Conservation (phyloP, 2,329 filamentous ascomycete species). For the Aspergillus novoparasiticus region DNA sequence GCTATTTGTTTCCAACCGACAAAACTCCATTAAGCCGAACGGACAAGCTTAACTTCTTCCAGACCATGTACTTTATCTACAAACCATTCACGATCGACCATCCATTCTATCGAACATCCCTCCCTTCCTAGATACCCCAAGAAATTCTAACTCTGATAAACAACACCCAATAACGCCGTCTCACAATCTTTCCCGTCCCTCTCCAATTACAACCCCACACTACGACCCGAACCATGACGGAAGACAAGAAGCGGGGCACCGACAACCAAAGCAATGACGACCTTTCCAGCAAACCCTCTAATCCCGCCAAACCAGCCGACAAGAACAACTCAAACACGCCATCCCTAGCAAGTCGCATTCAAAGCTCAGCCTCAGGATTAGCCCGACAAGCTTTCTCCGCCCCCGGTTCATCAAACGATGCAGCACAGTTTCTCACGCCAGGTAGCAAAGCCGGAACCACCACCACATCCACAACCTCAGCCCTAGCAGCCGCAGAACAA, state of each 20-base stretch:
- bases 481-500: constrained; percentile 22
- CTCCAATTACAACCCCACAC: neutral
- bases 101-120: neutral
- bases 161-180: neutral
- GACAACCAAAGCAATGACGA: constrained; percentile 9
- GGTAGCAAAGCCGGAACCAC: constrained; percentile 26
- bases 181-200: neutral
- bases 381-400: constrained; percentile 34
- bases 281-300: constrained; percentile 11
- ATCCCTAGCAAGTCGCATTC: constrained; percentile 32
- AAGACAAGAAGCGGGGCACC: constrained; percentile 26
- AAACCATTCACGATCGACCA: neutral
- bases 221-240: constrained; percentile 16
- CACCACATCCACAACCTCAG: constrained; percentile 16
- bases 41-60: neutral
- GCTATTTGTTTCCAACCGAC: neutral
- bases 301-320: constrained; percentile 9
- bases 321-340: constrained; percentile 17
- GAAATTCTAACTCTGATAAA: neutral
- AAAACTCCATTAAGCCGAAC: constrained; percentile 10
- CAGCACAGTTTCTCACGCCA: constrained; percentile 24
- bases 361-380: constrained; percentile 40
- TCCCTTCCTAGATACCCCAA: neutral
- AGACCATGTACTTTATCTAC: neutral
- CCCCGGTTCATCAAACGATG: constrained; percentile 23